phyloP scores from a whole-genome alignment of 331 rosid genomes.

The Erythrophleum ivorense region DNA sequence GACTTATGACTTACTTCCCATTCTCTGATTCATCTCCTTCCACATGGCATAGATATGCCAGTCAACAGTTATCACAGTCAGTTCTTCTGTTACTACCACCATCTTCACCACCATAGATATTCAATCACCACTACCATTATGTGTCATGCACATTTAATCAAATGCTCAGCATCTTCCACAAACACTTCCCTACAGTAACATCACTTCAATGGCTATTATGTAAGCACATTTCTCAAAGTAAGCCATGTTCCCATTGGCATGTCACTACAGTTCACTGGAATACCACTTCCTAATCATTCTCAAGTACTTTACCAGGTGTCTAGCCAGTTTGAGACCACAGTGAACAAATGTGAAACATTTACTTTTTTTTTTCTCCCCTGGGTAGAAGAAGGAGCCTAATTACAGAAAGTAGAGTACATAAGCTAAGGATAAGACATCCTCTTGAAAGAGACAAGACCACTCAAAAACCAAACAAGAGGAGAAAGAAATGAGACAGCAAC shows the following conservation, averaged over 20 bases:
- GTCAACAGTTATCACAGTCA: neutral
- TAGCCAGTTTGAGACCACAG: neutral
- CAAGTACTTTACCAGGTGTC: neutral
- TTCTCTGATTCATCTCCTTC: neutral
- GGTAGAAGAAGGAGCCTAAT: neutral
- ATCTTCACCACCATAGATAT: neutral
- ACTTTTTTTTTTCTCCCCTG: neutral
- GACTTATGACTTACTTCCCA: neutral
- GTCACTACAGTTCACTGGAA: neutral
- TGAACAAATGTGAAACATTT: neutral
- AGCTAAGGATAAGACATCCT: neutral
- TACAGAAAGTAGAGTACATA: neutral
- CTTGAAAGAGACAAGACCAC: neutral
- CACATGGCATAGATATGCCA: neutral
- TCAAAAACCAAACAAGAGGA: constrained; percentile 3
- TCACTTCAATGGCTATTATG: neutral
- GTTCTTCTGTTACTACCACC: neutral
- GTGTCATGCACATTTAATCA: constrained; percentile 3
- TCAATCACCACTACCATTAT: neutral
- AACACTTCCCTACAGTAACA: constrained; percentile 1
- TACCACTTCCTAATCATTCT: constrained; percentile 14
- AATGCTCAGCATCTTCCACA: neutral
- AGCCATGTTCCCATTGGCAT: neutral
- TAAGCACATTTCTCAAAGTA: neutral
- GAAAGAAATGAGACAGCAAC: neutral